Conservation (phyloP, 2,329 filamentous ascomycete species). For the Pseudocercospora macadamiae region DNA sequence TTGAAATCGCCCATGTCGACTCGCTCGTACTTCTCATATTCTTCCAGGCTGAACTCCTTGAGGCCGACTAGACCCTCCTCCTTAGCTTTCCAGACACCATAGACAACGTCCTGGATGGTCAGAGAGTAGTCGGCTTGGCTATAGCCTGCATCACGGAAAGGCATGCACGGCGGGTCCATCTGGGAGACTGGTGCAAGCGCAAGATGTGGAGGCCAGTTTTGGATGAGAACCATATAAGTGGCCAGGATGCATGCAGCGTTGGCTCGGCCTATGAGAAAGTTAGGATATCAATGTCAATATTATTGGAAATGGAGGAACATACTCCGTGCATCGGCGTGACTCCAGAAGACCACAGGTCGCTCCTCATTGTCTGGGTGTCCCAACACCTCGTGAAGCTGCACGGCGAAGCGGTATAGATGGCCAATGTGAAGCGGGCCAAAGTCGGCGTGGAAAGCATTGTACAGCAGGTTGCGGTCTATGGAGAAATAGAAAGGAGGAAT, state of each 20-base stretch:
- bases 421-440: slow-evolving; percentile 97
- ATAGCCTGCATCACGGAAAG: slow-evolving; percentile 96
- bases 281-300: slow-evolving; percentile 25
- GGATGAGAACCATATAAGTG: slow-evolving; percentile 98
- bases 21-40: slow-evolving; percentile 94
- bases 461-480: slow-evolving; percentile 79
- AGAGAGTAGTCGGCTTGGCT: slow-evolving; percentile 96
- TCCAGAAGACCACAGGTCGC: slow-evolving; percentile 93
- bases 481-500: slow-evolving; percentile 88
- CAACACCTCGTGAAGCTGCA: slow-evolving; percentile 92
- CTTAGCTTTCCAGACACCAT: slow-evolving; percentile 98
- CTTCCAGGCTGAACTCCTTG: slow-evolving; percentile 92
- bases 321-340: slow-evolving; percentile 87
- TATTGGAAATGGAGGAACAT: slow-evolving; percentile 44
- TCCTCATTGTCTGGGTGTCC: slow-evolving; percentile 89
- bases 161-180: slow-evolving; percentile 96
- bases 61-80: slow-evolving; percentile 90
- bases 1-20: slow-evolving; percentile 99
- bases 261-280: slow-evolving; percentile 65
- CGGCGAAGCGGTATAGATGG: slow-evolving; percentile 93
- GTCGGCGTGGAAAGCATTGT: slow-evolving; percentile 98
- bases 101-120: slow-evolving; percentile 95
- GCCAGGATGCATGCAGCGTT: slow-evolving; percentile 95
- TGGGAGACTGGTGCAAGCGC: slow-evolving; percentile 94
- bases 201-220: slow-evolving; percentile 95